phyloP scores from a whole-genome alignment of 495 filamentous ascomycete species.

The Penicillium canescens region DNA sequence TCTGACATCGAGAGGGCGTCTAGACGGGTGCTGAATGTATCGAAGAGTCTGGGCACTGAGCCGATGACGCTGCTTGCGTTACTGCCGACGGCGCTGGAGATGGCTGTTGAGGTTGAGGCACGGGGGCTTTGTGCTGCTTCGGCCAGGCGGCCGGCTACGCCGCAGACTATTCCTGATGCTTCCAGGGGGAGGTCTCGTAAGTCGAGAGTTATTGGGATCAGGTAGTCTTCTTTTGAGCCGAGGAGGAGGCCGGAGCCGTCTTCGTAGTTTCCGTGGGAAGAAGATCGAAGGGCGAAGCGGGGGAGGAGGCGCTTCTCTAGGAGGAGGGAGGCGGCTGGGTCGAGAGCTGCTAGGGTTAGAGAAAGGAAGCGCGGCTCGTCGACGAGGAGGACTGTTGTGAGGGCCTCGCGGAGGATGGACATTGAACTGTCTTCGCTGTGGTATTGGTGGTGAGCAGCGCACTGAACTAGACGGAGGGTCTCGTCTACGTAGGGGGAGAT shows the following conservation, averaged over 20 bases:
- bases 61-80: slow-evolving; percentile 14
- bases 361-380: slow-evolving; percentile 78
- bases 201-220: slow-evolving; percentile 90
- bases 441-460: slow-evolving; percentile 66
- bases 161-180: slow-evolving; percentile 91
- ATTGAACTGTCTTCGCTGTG: slow-evolving; percentile 46
- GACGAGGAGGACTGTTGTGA: slow-evolving; percentile 54
- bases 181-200: slow-evolving; percentile 79
- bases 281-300: slow-evolving; percentile 38
- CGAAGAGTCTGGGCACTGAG: slow-evolving; percentile 18
- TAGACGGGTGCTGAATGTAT: slow-evolving; percentile 18
- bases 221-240: slow-evolving; percentile 74
- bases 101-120: slow-evolving; percentile 12
- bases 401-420: slow-evolving; percentile 44
- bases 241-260: slow-evolving; percentile 59
- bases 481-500: slow-evolving; percentile 72
- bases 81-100: slow-evolving; percentile 11
- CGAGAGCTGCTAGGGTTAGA: slow-evolving; percentile 79
- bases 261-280: slow-evolving; percentile 42
- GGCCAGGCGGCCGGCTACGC: slow-evolving; percentile 79
- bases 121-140: slow-evolving; percentile 40
- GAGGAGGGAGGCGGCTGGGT: slow-evolving; percentile 76
- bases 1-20: slow-evolving; percentile 1
- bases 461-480: slow-evolving; percentile 74
- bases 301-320: slow-evolving; percentile 73